Conservation (phyloP, 768 basidiomycete species). For the Leccinum sublutescens region DNA sequence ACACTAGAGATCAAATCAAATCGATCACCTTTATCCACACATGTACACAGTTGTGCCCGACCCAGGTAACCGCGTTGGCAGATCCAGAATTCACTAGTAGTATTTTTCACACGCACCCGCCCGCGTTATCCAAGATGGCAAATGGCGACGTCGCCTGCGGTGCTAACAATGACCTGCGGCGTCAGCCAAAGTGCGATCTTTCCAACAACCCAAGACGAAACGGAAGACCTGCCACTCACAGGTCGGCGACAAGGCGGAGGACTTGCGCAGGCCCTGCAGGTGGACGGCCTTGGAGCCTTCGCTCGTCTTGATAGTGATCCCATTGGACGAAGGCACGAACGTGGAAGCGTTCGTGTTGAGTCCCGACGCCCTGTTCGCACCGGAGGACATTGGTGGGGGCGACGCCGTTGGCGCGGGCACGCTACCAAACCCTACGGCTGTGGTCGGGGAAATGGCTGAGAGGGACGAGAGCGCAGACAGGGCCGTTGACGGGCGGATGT, state of each 20-base stretch:
- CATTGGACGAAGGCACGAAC: constrained; percentile 20
- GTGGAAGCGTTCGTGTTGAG: constrained; percentile 27
- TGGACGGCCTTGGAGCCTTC: constrained; percentile 16
- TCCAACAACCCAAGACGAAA: neutral
- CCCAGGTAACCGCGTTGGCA: neutral
- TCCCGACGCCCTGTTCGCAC: neutral
- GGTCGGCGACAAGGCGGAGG: constrained; percentile 23
- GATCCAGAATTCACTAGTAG: neutral
- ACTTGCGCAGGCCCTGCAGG: constrained; percentile 18
- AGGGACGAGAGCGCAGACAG: constrained; percentile 11
- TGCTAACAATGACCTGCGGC: constrained; percentile 8
- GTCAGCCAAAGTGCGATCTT: constrained; percentile 2
- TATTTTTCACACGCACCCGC: constrained; percentile 11
- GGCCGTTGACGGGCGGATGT: constrained; percentile 10
- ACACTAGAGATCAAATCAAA: neutral
- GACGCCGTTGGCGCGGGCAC: neutral
- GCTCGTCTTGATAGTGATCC: constrained; percentile 23
- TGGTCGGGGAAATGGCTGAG: constrained; percentile 6
- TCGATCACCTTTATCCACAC: neutral
- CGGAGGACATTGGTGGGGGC: neutral
- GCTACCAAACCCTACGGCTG: neutral
- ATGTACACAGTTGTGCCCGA: neutral
- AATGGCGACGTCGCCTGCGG: constrained; percentile 27
- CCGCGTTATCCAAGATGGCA: constrained; percentile 24
- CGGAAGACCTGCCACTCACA: constrained; percentile 10